Evolutionary conservation across 768 basidiomycete species (phyloP).

Genomic region (Podaxis sp.): DNA sequence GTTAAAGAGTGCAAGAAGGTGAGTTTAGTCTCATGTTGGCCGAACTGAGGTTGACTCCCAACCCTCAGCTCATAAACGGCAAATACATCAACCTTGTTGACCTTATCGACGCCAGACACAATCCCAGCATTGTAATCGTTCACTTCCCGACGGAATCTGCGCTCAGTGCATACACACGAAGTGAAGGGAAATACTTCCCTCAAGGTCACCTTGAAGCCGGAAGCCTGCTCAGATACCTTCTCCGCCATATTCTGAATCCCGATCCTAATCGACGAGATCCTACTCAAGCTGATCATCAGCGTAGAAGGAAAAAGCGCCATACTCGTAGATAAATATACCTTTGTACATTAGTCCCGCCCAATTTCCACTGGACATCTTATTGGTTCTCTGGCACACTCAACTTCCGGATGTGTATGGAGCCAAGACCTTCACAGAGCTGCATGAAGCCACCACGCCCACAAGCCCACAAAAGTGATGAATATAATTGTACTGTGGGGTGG

Average conservation of each 20-base stretch:
- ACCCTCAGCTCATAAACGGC: constrained; percentile 4
- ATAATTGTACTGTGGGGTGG: too few species aligned
- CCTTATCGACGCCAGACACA: constrained; percentile 6
- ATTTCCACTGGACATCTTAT: not conserved
- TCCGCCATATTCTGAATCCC: not conserved
- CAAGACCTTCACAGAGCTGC: too few species aligned
- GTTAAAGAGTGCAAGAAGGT: constrained; percentile 4
- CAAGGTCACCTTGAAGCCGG: not conserved
- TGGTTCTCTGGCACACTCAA: too few species aligned
- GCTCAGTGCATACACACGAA: constrained; percentile 9
- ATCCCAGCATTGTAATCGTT: not conserved
- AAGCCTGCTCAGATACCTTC: not conserved
- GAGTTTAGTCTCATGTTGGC: not conserved
- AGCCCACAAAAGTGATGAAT: too few species aligned
- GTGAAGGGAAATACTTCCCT: constrained; percentile 1
- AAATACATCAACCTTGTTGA: constrained; percentile 18
- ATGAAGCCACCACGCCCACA: too few species aligned
- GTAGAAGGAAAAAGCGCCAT: not conserved
- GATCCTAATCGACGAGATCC: not conserved
- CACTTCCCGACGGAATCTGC: not conserved
- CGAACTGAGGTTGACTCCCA: not conserved
- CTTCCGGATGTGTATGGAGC: too few species aligned
- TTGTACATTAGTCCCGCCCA: not conserved
- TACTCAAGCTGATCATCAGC: not conserved
- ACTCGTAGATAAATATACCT: not conserved